phyloP scores from a whole-genome alignment of 2,329 filamentous ascomycete genomes.

The Xylariaceae sp. region DNA sequence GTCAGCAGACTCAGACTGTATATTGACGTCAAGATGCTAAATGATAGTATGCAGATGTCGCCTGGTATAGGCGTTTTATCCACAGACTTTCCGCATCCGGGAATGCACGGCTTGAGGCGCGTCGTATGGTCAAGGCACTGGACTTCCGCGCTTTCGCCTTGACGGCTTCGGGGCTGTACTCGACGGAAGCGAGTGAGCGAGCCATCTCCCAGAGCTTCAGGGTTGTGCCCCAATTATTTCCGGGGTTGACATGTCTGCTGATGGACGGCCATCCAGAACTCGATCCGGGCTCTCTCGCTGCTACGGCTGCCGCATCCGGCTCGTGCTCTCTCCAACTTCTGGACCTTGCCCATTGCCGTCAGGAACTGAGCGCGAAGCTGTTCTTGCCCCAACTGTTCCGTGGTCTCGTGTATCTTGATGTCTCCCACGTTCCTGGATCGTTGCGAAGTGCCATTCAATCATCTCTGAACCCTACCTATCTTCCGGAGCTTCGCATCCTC shows the following conservation, averaged over 20 bases:
- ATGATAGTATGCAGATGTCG: conserved; percentile 38
- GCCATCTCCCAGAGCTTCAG: conserved; percentile 38
- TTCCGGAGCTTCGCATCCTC: conserved; percentile 46
- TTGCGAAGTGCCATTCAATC: conserved; percentile 33
- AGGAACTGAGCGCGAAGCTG: conserved; percentile 37
- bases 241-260: conserved; percentile 41
- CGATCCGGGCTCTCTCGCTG: conserved; percentile 35
- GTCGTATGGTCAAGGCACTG: conserved; percentile 40
- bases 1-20: too few relatives aligned
- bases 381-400: conserved; percentile 35
- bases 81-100: conserved; percentile 31
- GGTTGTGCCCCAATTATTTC: conserved; percentile 36
- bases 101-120: conserved; percentile 33
- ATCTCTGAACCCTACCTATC: conserved; percentile 28
- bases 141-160: conserved; percentile 43
- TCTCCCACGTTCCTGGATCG: conserved; percentile 45
- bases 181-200: conserved; percentile 33
- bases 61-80: conserved; percentile 46
- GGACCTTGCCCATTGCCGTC: conserved; percentile 39
- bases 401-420: conserved; percentile 46
- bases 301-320: conserved; percentile 13
- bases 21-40: conserved; percentile 9
- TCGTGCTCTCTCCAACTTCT: conserved; percentile 35
- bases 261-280: conserved; percentile 43
- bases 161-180: conserved; percentile 37